phyloP scores from a whole-genome alignment of 179 eudicot species.

The Vitellaria paradoxa region DNA sequence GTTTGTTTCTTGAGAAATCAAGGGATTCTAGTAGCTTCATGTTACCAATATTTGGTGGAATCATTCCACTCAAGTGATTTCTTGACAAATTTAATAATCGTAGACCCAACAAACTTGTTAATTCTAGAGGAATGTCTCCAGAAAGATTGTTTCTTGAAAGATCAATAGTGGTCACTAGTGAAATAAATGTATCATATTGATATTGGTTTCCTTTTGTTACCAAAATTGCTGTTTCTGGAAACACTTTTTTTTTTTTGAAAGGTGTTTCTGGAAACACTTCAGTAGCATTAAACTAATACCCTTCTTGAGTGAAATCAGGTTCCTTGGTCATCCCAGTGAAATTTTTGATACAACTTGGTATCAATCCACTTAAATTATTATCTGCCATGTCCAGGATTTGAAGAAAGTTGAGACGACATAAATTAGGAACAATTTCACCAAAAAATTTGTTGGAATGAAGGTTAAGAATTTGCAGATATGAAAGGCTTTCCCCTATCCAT shows the following conservation, averaged over 20 bases:
- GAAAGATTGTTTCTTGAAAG: slow-evolving; percentile 27
- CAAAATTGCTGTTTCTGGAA: neutral
- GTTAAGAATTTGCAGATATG: slow-evolving; percentile 7
- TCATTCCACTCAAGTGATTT: neutral
- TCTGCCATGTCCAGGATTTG: slow-evolving; percentile 23
- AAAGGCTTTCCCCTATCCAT: neutral
- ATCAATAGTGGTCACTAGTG: slow-evolving; percentile 26
- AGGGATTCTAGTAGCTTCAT: neutral
- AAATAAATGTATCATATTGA: slow-evolving; percentile 20
- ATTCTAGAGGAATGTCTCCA: neutral
- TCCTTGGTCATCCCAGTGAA: neutral
- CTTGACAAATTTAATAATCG: neutral
- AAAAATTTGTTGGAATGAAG: slow-evolving; percentile 7
- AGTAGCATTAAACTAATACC: neutral
- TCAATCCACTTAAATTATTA: slow-evolving; percentile 14
- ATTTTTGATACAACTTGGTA: slow-evolving; percentile 7
- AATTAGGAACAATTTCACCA: slow-evolving; percentile 11
- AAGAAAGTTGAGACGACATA: slow-evolving; percentile 12
- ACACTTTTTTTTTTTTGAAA: too few species aligned
- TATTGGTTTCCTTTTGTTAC: slow-evolving; percentile 23
- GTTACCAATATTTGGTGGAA: neutral
- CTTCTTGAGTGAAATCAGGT: neutral
- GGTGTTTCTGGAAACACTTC: too few species aligned
- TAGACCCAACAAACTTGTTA: neutral
- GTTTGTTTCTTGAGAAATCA: neutral